Conservation (phyloP, 805 yeast genomes). For the Cyberlindnera xylosilytica region DNA sequence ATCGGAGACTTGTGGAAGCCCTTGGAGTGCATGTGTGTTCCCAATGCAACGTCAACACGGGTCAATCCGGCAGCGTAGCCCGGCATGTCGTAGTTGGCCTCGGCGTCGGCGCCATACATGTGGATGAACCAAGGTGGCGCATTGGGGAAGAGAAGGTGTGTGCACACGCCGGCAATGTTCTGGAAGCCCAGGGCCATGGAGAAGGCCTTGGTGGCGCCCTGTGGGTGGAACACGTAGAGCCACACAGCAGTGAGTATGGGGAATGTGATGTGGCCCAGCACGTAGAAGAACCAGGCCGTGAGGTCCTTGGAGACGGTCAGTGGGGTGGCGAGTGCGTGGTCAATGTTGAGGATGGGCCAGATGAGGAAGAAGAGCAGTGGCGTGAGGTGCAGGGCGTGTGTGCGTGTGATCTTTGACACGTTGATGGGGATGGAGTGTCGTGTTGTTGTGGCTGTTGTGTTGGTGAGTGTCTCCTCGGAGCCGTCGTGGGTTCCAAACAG, state of each 20-base stretch:
- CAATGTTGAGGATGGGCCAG: slow-evolving; percentile 50
- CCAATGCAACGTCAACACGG: slow-evolving; percentile 60
- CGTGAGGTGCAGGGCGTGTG: slow-evolving; percentile 14
- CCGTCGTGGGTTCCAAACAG: slow-evolving; percentile 12
- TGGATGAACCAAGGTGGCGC: slow-evolving; percentile 77
- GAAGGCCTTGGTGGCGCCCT: slow-evolving; percentile 56
- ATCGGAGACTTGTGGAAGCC: slow-evolving; percentile 69
- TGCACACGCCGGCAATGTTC: slow-evolving; percentile 55
- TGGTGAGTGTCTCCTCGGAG: slow-evolving; percentile 12
- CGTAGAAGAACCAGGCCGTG: slow-evolving; percentile 60
- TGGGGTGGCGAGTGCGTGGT: slow-evolving; percentile 39
- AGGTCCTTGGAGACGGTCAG: slow-evolving; percentile 47
- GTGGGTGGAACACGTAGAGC: slow-evolving; percentile 63
- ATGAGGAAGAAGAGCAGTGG: slow-evolving; percentile 39
- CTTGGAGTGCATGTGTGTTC: slow-evolving; percentile 54
- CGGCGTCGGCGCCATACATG: slow-evolving; percentile 52
- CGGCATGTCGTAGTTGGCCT: slow-evolving; percentile 56
- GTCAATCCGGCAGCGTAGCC: slow-evolving; percentile 73
- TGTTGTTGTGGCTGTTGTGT: background rate
- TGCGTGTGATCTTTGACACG: slow-evolving; percentile 14
- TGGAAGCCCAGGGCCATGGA: slow-evolving; percentile 56
- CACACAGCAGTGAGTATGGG: slow-evolving; percentile 63
- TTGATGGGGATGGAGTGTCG: slow-evolving; percentile 10
- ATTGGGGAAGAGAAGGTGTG: slow-evolving; percentile 62
- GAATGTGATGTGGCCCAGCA: slow-evolving; percentile 54